Base-by-base conservation (phyloP, 2,329 filamentous ascomycete genomes). In the Aspergillus felis region DNA sequence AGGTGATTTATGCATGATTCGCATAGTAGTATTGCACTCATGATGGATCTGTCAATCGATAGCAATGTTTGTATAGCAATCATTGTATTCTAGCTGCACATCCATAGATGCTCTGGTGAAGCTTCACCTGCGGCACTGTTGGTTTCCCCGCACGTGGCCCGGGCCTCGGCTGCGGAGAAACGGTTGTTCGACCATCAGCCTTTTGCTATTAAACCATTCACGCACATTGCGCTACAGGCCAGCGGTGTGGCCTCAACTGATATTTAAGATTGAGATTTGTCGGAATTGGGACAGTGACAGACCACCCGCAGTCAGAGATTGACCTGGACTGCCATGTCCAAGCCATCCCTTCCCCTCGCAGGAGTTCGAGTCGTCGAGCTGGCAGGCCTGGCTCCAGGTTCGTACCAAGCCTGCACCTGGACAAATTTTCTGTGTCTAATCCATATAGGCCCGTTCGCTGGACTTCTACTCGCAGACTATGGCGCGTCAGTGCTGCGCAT, bases 401-500 rank as follows among this genome's bases (percentile, higher is more conserved):
- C 24, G 71, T 58, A 6, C 14, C 20, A 5, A 20, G 35, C 38
- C n/a, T 41, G n/a, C 5, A 10, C 3, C 17, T 12, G 12, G 46
- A 8, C 8, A 22, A 3, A 22, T 9, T 42, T 3, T 1, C 28
- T n/a, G 60, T 57, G 61, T 57, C 65, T 51, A 41, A 29, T 29
- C 29, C n/a, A 24, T 8, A 44, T 62, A 92, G 92, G 89, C 27
- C 92, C 92, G 47, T 97, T 94, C 73, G 89, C 91, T 51, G 92
- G 92, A 66, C 84, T 97, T 69, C 84, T 96, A 52, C 87, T 97
- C 60, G 88, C 92, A 66, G 92, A 97, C 76, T 91, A 91, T 63
- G 93, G 93, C 68, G 93, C 93, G 54, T 86, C 86, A 5, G 90
- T 97, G 66, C 83, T 97, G 17, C 91, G 93, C 67, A 82, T 97